Conservation (phyloP, 805 yeast species). For the Candida easanensis region DNA sequence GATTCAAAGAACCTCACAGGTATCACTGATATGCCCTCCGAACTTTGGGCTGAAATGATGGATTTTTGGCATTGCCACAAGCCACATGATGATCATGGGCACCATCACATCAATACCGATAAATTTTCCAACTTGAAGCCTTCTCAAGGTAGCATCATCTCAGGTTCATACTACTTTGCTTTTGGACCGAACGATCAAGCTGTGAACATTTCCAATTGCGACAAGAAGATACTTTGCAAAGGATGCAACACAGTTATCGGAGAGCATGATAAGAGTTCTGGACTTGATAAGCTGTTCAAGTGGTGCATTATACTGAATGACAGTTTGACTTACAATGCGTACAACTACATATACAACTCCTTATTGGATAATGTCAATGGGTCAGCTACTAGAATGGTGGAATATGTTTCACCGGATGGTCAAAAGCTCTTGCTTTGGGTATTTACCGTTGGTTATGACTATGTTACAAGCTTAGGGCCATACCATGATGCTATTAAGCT, state of each 20-base stretch:
- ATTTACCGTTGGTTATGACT: slow-evolving; percentile 41
- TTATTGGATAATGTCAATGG: slow-evolving; percentile 42
- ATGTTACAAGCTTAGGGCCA: slow-evolving; percentile 9
- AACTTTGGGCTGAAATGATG: slow-evolving; percentile 92
- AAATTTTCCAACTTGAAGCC: slow-evolving; percentile 48
- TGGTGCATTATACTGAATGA: slow-evolving; percentile 48
- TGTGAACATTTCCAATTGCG: slow-evolving; percentile 1
- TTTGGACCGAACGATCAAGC: slow-evolving; percentile 10
- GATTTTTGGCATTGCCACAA: slow-evolving; percentile 77
- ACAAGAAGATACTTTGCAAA: slow-evolving; percentile 30
- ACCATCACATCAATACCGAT: slow-evolving; percentile 9
- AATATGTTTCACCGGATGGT: slow-evolving; percentile 23
- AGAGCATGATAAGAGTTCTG: slow-evolving; percentile 31
- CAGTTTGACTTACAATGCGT: slow-evolving; percentile 35
- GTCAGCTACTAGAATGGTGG: slow-evolving; percentile 38
- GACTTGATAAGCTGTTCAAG: slow-evolving; percentile 43
- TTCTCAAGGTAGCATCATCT: slow-evolving; percentile 36
- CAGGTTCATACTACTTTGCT: slow-evolving; percentile 56
- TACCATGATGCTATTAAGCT: slow-evolving; percentile 40
- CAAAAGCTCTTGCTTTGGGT: slow-evolving; percentile 42
- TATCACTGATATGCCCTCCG: slow-evolving; percentile 75
- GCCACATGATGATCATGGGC: slow-evolving; percentile 4
- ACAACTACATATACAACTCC: slow-evolving; percentile 35
- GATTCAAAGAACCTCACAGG: slow-evolving; percentile 24
- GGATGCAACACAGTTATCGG: slow-evolving; percentile 42